Evolutionary conservation across 305 asterid genomes (phyloP), one percentile per base, ranked within the genome.

Genomic region (Plantago rigida): DNA sequence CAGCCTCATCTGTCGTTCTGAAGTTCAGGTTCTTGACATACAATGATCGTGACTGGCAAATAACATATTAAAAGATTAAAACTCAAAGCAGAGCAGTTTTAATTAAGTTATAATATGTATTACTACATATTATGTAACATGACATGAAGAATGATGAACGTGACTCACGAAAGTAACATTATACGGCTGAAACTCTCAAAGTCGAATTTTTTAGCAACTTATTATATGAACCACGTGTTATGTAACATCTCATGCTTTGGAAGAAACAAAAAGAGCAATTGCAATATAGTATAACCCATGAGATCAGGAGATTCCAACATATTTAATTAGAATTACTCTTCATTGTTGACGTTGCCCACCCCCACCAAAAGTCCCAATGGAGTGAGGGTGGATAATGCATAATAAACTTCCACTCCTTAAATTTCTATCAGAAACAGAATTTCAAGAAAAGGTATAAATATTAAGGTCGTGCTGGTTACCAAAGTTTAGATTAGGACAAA

Each of bases 1-100:
- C 69, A 65, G 79, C 78, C 79, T 80, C 90, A 49, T 91, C 98
- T 19, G 83, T 75, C 55, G 98, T 86, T 74, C 63, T 83, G 84
- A 91, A 91, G 77, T 91, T 88, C 78, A 91, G 77, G 78, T 91
- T 88, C 83, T 84, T 88, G 59, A 91, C 96, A 72, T 80, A 88
- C 44, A 91, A 61, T 1, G 98, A 82, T 69, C 98, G 90, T 39
- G 96, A 88, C 98, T 91, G 86, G 68, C 71, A 47, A 24, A 66
- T n/a, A 73, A 67, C 31, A 70, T 31, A 47, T 12, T 19, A 63
- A 39, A 56, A 19, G 47, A 70, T 41, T 51, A 48, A 47, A 67
- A 57, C 1, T 36, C 19, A 49, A 65, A 31, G 47, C 24, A 50
- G 13, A 53, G 29, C 56, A 48, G 56, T 34, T 22, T 36, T 8